Conservation (phyloP, 1,284 basidiomycete genomes). For the Microbotryomycetes sp. region DNA sequence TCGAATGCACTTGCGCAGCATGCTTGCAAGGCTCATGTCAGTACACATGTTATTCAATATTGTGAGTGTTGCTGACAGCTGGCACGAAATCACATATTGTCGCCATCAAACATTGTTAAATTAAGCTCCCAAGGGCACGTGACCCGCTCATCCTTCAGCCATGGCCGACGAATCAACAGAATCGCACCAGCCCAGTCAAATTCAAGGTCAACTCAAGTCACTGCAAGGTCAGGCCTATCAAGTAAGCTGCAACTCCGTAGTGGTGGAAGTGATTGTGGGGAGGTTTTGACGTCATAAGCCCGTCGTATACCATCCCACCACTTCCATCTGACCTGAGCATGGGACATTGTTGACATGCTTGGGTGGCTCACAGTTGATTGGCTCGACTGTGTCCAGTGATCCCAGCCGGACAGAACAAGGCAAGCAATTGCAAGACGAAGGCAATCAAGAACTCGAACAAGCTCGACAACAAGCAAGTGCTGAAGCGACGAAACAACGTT, state of each 20-base stretch:
- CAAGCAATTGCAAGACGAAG: slow-evolving; percentile 34
- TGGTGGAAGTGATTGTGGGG: too few relatives aligned
- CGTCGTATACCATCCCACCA: neutral
- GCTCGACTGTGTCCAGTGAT: slow-evolving; percentile 9
- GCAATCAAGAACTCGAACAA: slow-evolving; percentile 39
- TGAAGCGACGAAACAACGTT: slow-evolving; percentile 39
- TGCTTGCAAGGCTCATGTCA: too few relatives aligned
- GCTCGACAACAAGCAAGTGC: slow-evolving; percentile 39
- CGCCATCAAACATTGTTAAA: too few relatives aligned
- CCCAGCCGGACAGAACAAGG: slow-evolving; percentile 38
- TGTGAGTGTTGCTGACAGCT: too few relatives aligned
- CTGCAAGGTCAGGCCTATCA: slow-evolving; percentile 12
- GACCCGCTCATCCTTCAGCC: too few relatives aligned
- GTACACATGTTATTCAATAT: too few relatives aligned
- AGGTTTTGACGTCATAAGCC: too few relatives aligned
- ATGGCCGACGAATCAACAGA: too few relatives aligned
- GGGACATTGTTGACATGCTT: neutral
- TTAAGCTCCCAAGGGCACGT: too few relatives aligned
- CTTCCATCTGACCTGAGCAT: neutral
- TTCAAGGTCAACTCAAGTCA: slow-evolving; percentile 5
- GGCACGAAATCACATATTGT: too few relatives aligned
- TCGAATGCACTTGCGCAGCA: too few relatives aligned
- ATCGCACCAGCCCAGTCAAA: slow-evolving; percentile 15
- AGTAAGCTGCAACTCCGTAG: too few relatives aligned
- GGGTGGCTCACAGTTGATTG: slow-evolving; percentile 8